Base-by-base conservation (phyloP, 371 early-diverging fungal genomes). In the Actinomortierella wolfii region DNA sequence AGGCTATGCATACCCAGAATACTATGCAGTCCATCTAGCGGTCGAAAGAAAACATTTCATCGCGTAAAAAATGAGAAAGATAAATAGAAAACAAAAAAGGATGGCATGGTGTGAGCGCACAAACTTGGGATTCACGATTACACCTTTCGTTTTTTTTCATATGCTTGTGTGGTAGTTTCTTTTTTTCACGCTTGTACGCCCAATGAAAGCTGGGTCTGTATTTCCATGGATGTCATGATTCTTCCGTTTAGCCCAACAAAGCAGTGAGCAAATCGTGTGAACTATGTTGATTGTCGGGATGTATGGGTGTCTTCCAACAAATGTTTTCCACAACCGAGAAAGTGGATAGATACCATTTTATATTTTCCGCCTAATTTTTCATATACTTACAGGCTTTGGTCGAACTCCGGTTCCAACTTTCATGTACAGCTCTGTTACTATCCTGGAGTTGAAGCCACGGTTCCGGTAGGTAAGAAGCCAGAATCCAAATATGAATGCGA, bases 21-120 rank as follows among this genome's bases (percentile, higher is more conserved):
- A 67, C 42, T 15, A 73, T 58, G 17, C 74, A 73, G 63, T 73
- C 74, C 74, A 73, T 73, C 73, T 71, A 34, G 14, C 28, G 13
- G 21, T 1, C 48, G 34, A 44, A 44, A 44, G 44, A 44, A 13
- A 20, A 15, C 41, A 41, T 9, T 15, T 7, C 4, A 21, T 47
- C 47, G 9, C 21, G 52, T 15, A 49, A 34, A 40, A 57, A 20
- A 5, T 21, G 47, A 47, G 20, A 47, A 24, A 47, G 24, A 20
- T 18, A 15, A n/a, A n/a, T 18, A 47, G 24, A 1, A 9, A 6
- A 8, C 17, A 8, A 14, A 52, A 34, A 50, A 20, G 17, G n/a
- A 56, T 23, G 24, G 29, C 13, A 41, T 24, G 46, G 44, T 41
- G 21, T 28, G n/a, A n/a, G n/a, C n/a, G 34, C 11, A 34, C 11